Evolutionary conservation across 2,329 filamentous ascomycete species (phyloP).

Genomic region (Exophiala lecanii-corni): DNA sequence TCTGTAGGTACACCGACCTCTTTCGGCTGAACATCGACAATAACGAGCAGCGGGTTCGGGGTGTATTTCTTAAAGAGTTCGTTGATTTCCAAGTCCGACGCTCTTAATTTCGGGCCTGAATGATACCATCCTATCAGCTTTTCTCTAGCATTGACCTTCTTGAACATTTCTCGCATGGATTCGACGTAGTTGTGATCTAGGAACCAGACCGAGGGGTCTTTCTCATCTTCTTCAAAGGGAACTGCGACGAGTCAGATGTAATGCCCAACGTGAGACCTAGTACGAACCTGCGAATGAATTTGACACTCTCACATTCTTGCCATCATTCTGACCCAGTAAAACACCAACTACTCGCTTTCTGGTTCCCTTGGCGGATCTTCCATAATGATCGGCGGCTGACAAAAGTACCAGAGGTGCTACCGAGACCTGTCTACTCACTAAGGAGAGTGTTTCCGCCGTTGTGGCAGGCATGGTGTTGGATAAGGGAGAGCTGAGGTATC

Average conservation of each 20-base stretch:
- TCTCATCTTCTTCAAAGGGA: constrained; percentile 97
- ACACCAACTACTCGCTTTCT: constrained; percentile 90
- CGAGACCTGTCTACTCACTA: constrained; percentile 91
- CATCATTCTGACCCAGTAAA: constrained; percentile 89
- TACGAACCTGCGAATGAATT: constrained; percentile 93
- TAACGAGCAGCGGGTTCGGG: constrained; percentile 90
- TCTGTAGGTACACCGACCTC: constrained; percentile 96
- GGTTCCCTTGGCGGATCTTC: constrained; percentile 84
- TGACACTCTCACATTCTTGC: constrained; percentile 91
- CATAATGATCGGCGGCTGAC: constrained; percentile 97
- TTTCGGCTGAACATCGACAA: constrained; percentile 97
- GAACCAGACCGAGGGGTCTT: constrained; percentile 98
- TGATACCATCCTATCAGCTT: constrained; percentile 99
- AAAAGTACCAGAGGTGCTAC: constrained; percentile 97
- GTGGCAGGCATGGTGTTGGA: constrained; percentile 77
- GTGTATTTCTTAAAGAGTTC: constrained; percentile 99
- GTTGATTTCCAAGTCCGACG: constrained; percentile 97
- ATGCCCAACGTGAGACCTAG: no score
- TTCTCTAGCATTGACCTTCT: constrained; percentile 98
- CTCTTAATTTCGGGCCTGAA: constrained; percentile 91
- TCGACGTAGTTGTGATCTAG: constrained; percentile 99
- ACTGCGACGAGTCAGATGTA: constrained; percentile 51
- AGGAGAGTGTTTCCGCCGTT: constrained; percentile 90
- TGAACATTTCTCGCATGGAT: constrained; percentile 99
- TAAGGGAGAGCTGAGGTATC: background rate